Evolutionary conservation across 768 basidiomycete species (phyloP).

Genomic region (Albatrellus ellisii): DNA sequence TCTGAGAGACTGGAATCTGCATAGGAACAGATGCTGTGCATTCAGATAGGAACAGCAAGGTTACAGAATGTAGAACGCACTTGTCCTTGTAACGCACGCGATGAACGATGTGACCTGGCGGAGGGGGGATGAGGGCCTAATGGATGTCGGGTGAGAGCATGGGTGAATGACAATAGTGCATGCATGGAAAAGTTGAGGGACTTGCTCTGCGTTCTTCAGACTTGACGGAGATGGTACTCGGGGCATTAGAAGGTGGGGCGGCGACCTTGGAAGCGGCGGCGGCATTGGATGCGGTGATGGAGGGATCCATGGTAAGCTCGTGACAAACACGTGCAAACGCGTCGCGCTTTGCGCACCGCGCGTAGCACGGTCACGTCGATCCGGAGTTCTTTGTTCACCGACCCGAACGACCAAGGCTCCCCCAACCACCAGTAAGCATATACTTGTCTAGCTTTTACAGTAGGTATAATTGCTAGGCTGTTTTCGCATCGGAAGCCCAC

Average conservation of each 20-base stretch:
- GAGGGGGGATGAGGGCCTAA: conserved; percentile 3
- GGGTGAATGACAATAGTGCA: background rate
- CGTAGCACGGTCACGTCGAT: background rate
- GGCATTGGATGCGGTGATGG: background rate
- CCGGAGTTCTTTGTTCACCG: conserved; percentile 1
- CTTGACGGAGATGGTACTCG: conserved; percentile 8
- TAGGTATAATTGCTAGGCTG: background rate
- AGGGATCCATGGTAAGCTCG: background rate
- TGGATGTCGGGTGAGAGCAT: background rate
- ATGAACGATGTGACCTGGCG: background rate
- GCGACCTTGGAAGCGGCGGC: background rate
- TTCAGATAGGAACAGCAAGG: no score
- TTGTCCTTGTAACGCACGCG: conserved; percentile 14
- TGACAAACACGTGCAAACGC: background rate
- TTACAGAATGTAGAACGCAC: conserved; percentile 1
- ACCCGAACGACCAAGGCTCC: background rate
- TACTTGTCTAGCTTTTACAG: no score
- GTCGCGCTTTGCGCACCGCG: background rate
- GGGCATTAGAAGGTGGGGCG: background rate
- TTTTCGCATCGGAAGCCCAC: background rate
- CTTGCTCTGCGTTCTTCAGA: conserved; percentile 12
- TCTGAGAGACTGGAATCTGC: conserved; percentile 12
- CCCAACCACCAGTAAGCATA: background rate
- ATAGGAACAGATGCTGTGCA: background rate
- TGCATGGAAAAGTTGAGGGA: background rate